A percentile compares a stretch with the other conserved stretches of the same genome.
Evolutionary conservation across 352 stramenopile species (phyloP).

Genomic region (Phytophthora sp.): DNA sequence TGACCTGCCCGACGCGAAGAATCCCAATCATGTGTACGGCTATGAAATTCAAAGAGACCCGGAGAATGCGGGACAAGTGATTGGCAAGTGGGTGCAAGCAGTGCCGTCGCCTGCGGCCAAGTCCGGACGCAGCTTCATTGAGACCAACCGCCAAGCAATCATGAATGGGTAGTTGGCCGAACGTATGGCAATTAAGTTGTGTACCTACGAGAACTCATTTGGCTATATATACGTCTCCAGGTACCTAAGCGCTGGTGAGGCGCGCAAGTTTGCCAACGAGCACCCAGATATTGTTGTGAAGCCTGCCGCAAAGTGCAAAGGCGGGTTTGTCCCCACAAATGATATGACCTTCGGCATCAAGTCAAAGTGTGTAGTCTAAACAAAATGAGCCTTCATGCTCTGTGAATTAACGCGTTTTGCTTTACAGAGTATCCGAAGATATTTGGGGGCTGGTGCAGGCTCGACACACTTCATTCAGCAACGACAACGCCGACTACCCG

Average conservation of each 20-base stretch:
- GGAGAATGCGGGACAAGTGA: slow-evolving; percentile 74
- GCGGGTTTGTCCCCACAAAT: slow-evolving; percentile 54
- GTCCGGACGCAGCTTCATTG: slow-evolving; percentile 75
- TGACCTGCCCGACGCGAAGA: slow-evolving; percentile 71
- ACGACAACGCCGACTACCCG: slow-evolving; percentile 74
- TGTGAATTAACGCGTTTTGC: background rate
- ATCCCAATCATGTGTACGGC: slow-evolving; percentile 72
- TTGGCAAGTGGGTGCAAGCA: slow-evolving; percentile 74
- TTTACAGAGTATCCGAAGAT: slow-evolving; percentile 69
- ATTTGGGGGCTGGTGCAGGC: slow-evolving; percentile 76
- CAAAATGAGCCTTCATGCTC: background rate
- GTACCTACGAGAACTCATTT: background rate
- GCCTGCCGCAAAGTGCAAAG: slow-evolving; percentile 59
- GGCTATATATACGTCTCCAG: slow-evolving; percentile 16
- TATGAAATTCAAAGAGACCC: slow-evolving; percentile 72
- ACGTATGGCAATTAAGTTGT: background rate
- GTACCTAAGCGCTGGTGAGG: slow-evolving; percentile 59
- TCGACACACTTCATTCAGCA: slow-evolving; percentile 65
- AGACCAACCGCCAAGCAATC: slow-evolving; percentile 79
- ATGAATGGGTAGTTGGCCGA: slow-evolving; percentile 44
- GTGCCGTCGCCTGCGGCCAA: slow-evolving; percentile 67
- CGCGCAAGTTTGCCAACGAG: slow-evolving; percentile 67
- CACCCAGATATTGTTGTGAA: slow-evolving; percentile 81
- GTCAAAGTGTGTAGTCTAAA: slow-evolving; percentile 53
- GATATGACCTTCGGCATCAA: slow-evolving; percentile 79